phyloP scores from a whole-genome alignment of 2,329 filamentous ascomycete species.

The Penicillium occitanis region DNA sequence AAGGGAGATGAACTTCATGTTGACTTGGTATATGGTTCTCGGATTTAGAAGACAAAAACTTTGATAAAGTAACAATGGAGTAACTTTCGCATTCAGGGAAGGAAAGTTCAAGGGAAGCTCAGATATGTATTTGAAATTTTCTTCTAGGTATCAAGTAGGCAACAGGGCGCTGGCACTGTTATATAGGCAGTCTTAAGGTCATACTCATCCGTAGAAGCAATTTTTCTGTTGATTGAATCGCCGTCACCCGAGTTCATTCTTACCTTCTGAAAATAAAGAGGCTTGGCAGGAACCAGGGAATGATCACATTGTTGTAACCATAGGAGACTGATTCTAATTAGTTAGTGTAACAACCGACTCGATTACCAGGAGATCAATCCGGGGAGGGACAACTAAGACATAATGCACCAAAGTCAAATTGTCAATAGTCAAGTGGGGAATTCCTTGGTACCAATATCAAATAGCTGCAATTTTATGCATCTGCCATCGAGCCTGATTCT shows the following conservation, averaged over 20 bases:
- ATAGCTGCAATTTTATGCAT: not conserved
- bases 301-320: constrained; percentile 10
- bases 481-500: not conserved
- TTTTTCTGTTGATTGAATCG: not conserved
- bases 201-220: not conserved
- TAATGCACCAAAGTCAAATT: not conserved
- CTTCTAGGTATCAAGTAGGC: not conserved
- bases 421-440: not conserved
- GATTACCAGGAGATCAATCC: not conserved
- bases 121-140: not conserved
- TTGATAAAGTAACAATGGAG: not conserved
- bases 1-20: constrained; percentile 18
- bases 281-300: not conserved
- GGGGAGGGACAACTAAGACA: constrained; percentile 6
- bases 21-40: not conserved
- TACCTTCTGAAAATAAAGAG: not conserved
- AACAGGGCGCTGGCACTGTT: not conserved
- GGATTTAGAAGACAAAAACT: not conserved
- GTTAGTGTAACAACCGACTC: not conserved
- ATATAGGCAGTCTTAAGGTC: not conserved
- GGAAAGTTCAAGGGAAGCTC: not conserved
- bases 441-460: not conserved
- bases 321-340: constrained; percentile 6
- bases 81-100: not conserved
- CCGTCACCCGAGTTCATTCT: not conserved